These are phyloP conservation scores for Verticillium nubilum DNA, from an alignment of 2,329 filamentous ascomycete species.

Conservation along the genomic window DNA sequence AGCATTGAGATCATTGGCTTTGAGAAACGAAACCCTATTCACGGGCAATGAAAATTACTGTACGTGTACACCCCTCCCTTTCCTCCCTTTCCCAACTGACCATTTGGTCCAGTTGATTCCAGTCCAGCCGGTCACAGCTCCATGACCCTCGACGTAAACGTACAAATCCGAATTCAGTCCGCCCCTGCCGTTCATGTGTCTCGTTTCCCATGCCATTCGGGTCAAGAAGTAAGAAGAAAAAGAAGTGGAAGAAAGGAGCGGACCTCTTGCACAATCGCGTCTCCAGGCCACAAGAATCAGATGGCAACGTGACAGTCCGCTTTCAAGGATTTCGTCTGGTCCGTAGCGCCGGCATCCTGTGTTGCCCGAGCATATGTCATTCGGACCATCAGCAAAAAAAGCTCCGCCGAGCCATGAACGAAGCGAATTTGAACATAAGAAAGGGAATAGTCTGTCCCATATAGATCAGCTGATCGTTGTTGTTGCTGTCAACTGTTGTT, in stretches of 20 bases:
- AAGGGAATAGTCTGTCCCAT: background rate
- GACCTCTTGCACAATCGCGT: background rate
- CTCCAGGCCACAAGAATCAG: background rate
- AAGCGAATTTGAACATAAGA: background rate
- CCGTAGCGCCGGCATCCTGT: background rate
- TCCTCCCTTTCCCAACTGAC: background rate
- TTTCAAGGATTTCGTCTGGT: background rate
- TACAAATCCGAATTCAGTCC: background rate
- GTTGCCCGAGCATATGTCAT: background rate
- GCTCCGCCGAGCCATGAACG: background rate
- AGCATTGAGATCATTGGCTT: background rate
- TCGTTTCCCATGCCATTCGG: conserved; percentile 1
- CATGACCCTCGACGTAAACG: background rate
- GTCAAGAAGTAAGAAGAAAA: background rate
- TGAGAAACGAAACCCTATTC: background rate
- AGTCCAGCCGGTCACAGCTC: background rate
- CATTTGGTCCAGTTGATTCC: background rate
- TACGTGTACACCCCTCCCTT: background rate
- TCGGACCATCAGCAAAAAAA: background rate
- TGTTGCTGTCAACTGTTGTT: background rate
- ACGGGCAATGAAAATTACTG: background rate
- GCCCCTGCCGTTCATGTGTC: conserved; percentile 1
- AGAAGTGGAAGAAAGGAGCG: background rate
- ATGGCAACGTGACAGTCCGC: background rate
- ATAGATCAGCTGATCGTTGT: background rate